Evolutionary conservation across 2,329 filamentous ascomycete genomes (phyloP), one percentile per base, ranked within the genome.

Genomic region (Gliomastix tumulicola): DNA sequence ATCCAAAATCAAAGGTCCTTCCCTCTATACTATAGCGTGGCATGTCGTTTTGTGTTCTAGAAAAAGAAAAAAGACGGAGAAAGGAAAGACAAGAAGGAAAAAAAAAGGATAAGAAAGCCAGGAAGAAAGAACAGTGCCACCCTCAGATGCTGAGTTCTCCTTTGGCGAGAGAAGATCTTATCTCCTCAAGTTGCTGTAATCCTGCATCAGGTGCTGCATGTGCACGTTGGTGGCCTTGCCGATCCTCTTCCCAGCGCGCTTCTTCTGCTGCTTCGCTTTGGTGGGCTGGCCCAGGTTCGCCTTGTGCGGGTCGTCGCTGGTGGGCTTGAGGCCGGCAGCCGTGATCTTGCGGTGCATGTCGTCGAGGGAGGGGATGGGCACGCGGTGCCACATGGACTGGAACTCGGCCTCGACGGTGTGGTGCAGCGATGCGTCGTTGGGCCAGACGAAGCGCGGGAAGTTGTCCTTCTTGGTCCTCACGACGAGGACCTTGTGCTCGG

Each of bases 401-500:
- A 97, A 96, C 57, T 95, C 88, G 8, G 75, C 65, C 53, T 96
- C 88, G 48, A 97, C 81, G 23, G 66, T 57, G 54, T 88, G 75
- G 50, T 80, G 76, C 36, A 95, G 73, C 11, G 79, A 82, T 12
- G 88, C 76, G 50, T 95, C 87, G 58, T 98, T 87, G 36, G 82
- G 74, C 88, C 89, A 97, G 36, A 98, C 81, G 66, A 84, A 86
- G 50, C 82, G 80, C 3, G 90, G 82, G 48, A 85, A 76, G 53
- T 85, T 83, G 57, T 97, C 90, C 66, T 97, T 97, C 64, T 92
- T 94, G 38, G 89, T 89, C 42, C 89, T 79, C 17, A 87, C 84
- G 6, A 96, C 87, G 23, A 97, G 71, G 32, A 97, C 71, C 58
- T 83, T 82, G 53, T 89, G 82, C 55, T 85, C 76, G 28, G 63